Base-by-base conservation (phyloP, 2,329 filamentous ascomycete genomes). In the Aspergillus viridinutans region DNA sequence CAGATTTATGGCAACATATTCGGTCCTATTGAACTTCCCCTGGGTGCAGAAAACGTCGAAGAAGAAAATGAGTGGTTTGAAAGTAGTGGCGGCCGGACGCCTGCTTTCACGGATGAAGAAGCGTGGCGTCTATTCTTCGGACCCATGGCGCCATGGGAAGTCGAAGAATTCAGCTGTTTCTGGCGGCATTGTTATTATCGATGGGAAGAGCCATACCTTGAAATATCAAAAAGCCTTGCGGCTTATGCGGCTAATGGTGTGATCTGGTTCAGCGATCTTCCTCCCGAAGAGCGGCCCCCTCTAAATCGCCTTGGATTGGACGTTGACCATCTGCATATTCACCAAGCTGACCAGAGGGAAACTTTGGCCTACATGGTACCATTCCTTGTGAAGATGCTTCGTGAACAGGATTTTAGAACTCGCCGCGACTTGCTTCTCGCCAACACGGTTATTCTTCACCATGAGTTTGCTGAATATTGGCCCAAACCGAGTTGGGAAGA, bases 111-210 rank as follows among this genome's bases (percentile, higher is more conserved):
- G 3, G 17, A 23, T 0, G 52, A 53, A 17, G 56, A 63, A 8
- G 52, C 50, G 14, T 68, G 56, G 55, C 51, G 58, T 0, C 1
- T 65, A 9, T 62, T 66, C 28, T 66, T 61, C 23, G 58, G 59
- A 3, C 53, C 58, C 1, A 59, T 68, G 50, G 53, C 63, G 2
- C 59, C 61, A 10, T 68, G 65, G 66, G 65, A 67, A 50, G 49
- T 54, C n/a, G 56, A 61, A 3, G 64, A 68, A 28, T 57, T 67
- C 6, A 60, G 50, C 6, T 61, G 61, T 49, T n/a, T 67, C 14
- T 58, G 50, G 56, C 7, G 47, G 7, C 58, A 62, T 48, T 40
- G 58, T n/a, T 48, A 38, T 20, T 10, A 52, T 14, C 52, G 51
- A 35, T 51, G 53, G 14, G 14, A 17, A 21, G 8, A 17, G 8